Base-by-base conservation (phyloP, 495 filamentous ascomycete species). In the Cercophora newfieldiana region DNA sequence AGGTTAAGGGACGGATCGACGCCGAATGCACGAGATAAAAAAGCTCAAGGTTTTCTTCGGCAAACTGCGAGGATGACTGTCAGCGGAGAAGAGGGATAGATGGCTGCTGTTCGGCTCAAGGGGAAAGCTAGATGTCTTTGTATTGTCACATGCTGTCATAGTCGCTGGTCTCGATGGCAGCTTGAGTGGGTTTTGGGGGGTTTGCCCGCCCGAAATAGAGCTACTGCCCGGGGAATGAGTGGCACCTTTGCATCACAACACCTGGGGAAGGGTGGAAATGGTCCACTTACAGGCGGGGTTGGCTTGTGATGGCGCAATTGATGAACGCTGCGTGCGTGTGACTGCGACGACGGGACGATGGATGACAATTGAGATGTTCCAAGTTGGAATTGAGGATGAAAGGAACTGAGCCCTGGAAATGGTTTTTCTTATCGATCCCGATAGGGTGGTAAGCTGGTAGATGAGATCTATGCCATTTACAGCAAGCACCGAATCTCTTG, bases 261-360 rank as follows among this genome's bases (percentile, higher is more conserved):
- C 22, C 26, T 22, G 54, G 54, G 25, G 18, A 44, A 44, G 12
- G 37, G 37, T 44, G 37, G 37, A 44, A 44, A 57, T 30, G 54
- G 54, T 57, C 54, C 54, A 57, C 54, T 57, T 30, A 57, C 54
- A 57, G 54, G 54, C 54, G 54, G 50, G 50, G 50, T 53, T 53
- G 10, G 24, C 30, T 22, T 24, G 26, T n/a, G 18, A 31, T 30
- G 7, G 25, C 12, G 54, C 25, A 30, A 30, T 57, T 28, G 54
- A 57, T 57, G 21, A 7, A 24, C 21, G 19, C 19, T 53, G 50
- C 50, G 21, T n/a, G 6, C 24, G 50, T 53, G 50, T 19, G 25
- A 8, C n/a, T 53, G 4, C n/a, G 37, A 47, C 37, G 18, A 47
- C 37, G 7, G 19, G 50, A 19, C n/a, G 19, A 22, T 26, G 50